Percentiles rank a stretch among this genome's conserved stretches.
phyloP scores from a whole-genome alignment of 176 grass and related monocot genomes.

The Raddia guianensis region DNA sequence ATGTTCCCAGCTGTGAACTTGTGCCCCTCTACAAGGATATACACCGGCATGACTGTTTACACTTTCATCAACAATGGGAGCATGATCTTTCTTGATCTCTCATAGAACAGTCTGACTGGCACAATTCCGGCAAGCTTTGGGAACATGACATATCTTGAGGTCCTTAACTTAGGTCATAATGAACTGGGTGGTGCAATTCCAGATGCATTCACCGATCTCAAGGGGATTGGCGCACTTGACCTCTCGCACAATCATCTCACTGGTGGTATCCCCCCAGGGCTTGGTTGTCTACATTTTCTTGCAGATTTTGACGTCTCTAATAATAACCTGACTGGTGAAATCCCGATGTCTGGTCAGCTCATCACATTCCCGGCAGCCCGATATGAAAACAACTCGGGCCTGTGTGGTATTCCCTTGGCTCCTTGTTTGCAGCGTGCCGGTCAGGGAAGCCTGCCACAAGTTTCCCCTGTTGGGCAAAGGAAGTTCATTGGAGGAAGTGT shows the following conservation, averaged over 20 bases:
- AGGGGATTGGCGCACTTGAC: constrained; percentile 52
- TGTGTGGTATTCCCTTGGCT: constrained; percentile 62
- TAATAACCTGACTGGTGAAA: constrained; percentile 58
- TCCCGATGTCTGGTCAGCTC: constrained; percentile 63
- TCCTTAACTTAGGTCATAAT: constrained; percentile 72
- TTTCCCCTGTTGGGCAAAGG: constrained; percentile 3
- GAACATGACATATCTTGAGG: constrained; percentile 64
- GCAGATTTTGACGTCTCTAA: constrained; percentile 71
- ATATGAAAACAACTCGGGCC: constrained; percentile 67
- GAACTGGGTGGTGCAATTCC: constrained; percentile 49
- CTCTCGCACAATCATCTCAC: constrained; percentile 66
- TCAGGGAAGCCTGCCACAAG: not conserved
- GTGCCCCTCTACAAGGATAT: constrained; percentile 62
- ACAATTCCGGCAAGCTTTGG: constrained; percentile 50
- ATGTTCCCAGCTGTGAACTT: constrained; percentile 42
- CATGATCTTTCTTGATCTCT: constrained; percentile 70
- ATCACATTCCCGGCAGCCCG: constrained; percentile 63
- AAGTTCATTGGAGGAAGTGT: constrained; percentile 45
- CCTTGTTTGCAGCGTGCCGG: constrained; percentile 38
- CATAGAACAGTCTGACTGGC: constrained; percentile 57
- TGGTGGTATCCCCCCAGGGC: constrained; percentile 43
- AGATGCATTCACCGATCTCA: constrained; percentile 47
- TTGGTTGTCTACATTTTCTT: constrained; percentile 62
- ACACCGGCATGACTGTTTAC: constrained; percentile 66
- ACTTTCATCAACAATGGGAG: constrained; percentile 60